Evolutionary conservation across 352 stramenopile species (phyloP), one percentile per base, ranked within the genome.

Genomic region (Globisporangium polare): DNA sequence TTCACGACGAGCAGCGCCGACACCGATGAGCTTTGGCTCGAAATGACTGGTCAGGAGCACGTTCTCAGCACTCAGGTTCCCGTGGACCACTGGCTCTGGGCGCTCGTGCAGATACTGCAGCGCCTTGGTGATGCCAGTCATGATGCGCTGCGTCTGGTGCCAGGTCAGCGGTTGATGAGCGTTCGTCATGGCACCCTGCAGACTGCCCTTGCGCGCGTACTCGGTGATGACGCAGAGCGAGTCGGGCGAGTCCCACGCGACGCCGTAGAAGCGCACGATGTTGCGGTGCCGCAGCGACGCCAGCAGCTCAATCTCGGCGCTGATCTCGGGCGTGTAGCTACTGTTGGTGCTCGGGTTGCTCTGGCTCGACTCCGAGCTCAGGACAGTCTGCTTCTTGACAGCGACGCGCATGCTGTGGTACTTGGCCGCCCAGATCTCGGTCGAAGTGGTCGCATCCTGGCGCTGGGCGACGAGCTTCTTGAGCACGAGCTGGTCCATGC

Each of bases 31-130:
- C 49, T 64, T 64, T 50, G 58, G 24, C 37, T 58, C 47, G 12
- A 43, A 64, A 31, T 51, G 58, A 2, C 47, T 64, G 18, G 58
- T 50, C 8, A 83, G 45, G 51, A 87, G 43, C 39, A 86, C 74
- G 65, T 86, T 86, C 53, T 66, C 74, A 35, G 74, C 80, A 22
- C 74, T 75, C 24, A 86, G 65, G 22, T 81, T 71, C 18, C 74
- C 72, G 37, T 83, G 77, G 15, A 77, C 47, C 24, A 86, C 62
- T 1, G 46, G 24, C 45, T 66, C 69, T 49, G 46, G 43, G 45
- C 83, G 67, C 15, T 74, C 72, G 58, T 92, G 80, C 49, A 92
- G 61, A 41, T 90, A 90, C 27, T 75, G 76, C 13, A 92, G 66
- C 17, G 72, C 80, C 39, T 82, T 65, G 2, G 74, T 69, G 5